These are phyloP conservation scores for Trichopus zeylanicus DNA, from an alignment of 116 monocot species.

Conservation along the genomic window DNA sequence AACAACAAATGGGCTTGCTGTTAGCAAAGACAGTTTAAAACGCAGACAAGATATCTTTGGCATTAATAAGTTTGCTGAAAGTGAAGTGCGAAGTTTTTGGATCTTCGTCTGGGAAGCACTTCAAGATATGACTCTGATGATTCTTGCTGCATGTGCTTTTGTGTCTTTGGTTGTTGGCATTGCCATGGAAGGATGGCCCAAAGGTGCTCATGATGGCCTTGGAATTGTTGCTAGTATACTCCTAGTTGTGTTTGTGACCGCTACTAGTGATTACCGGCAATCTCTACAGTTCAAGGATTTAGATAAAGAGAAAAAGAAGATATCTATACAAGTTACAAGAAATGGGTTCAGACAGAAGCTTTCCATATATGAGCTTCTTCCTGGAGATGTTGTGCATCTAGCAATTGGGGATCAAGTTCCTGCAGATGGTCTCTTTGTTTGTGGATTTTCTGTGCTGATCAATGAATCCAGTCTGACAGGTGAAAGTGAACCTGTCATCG, in stretches of 20 bases:
- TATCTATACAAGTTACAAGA: too few species aligned
- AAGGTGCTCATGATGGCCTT: too few species aligned
- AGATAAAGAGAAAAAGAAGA: constrained; percentile 81
- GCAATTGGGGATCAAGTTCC: constrained; percentile 72
- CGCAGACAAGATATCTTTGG: constrained; percentile 23
- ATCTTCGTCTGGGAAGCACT: too few species aligned
- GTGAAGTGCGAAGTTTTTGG: constrained; percentile 28
- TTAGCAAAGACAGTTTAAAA: constrained; percentile 26
- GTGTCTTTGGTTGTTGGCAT: too few species aligned
- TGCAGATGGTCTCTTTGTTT: constrained; percentile 65
- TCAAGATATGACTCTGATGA: too few species aligned
- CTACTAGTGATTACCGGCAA: constrained; percentile 63
- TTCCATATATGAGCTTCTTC: constrained; percentile 59
- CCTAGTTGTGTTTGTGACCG: constrained; percentile 63
- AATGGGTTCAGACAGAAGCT: too few species aligned
- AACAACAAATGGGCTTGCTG: constrained; percentile 21
- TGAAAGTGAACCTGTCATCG: too few species aligned
- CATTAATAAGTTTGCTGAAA: constrained; percentile 27
- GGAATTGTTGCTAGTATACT: constrained; percentile 34
- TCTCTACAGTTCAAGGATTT: too few species aligned
- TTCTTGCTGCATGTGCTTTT: constrained; percentile 30
- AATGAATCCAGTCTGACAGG: constrained; percentile 74
- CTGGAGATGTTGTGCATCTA: constrained; percentile 75
- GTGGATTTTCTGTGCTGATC: constrained; percentile 52
- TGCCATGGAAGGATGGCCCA: too few species aligned